These are phyloP conservation scores for Candida ascalaphidarum DNA, from an alignment of 805 yeast species.

Conservation along the genomic window DNA sequence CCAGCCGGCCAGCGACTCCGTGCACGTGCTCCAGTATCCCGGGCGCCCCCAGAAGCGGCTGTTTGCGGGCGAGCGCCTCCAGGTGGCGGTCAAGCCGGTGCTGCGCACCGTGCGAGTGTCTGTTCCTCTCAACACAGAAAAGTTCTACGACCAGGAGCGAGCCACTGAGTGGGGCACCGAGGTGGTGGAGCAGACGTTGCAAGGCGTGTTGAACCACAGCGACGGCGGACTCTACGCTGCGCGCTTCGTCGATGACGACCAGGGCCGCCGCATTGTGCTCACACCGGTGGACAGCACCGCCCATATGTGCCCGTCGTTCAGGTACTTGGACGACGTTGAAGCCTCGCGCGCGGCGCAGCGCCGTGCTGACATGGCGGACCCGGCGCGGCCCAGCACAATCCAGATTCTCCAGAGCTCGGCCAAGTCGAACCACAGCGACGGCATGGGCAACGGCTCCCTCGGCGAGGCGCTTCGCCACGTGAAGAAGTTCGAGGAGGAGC, in stretches of 20 bases:
- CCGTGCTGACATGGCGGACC: slow-evolving; percentile 20
- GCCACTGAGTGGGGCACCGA: slow-evolving; percentile 56
- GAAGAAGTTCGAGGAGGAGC: slow-evolving; percentile 33
- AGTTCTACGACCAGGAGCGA: slow-evolving; percentile 59
- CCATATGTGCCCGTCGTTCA: slow-evolving; percentile 77
- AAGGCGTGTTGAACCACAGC: slow-evolving; percentile 57
- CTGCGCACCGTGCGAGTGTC: slow-evolving; percentile 66
- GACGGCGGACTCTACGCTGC: slow-evolving; percentile 39
- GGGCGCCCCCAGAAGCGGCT: slow-evolving; percentile 33
- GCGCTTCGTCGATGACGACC: slow-evolving; percentile 12
- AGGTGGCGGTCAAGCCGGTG: slow-evolving; percentile 49
- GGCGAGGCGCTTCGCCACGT: slow-evolving; percentile 33
- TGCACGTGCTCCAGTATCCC: slow-evolving; percentile 30
- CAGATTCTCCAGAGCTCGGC: slow-evolving; percentile 35
- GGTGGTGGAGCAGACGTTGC: slow-evolving; percentile 51
- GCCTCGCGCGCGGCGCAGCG: slow-evolving; percentile 33
- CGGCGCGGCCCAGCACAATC: slow-evolving; percentile 17
- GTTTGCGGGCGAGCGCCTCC: slow-evolving; percentile 22
- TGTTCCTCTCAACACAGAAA: slow-evolving; percentile 60
- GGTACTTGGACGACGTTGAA: slow-evolving; percentile 60
- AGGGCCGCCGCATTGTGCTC: slow-evolving; percentile 45
- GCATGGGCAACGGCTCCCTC: slow-evolving; percentile 13
- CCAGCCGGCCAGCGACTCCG: slow-evolving; percentile 12
- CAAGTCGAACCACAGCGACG: slow-evolving; percentile 10
- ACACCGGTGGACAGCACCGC: slow-evolving; percentile 58